These are phyloP conservation scores for Cafeteria roenbergensis DNA, from an alignment of 108 stramenopile species.

Conservation along the genomic window DNA sequence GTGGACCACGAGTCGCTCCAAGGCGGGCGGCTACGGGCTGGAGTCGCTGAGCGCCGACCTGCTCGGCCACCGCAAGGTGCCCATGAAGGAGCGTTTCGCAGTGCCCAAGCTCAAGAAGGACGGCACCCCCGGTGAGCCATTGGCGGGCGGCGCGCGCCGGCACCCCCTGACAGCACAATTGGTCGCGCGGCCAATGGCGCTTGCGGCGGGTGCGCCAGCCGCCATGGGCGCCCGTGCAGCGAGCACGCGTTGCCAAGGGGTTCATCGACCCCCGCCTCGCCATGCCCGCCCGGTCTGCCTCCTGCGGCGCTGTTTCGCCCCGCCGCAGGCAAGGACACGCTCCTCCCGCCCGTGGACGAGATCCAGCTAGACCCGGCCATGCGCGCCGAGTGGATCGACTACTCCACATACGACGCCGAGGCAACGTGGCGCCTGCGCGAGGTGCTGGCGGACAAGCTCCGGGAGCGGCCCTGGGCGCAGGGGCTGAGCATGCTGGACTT, in stretches of 20 bases:
- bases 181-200: too few relatives aligned
- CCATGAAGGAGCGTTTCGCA: slow-evolving; percentile 73
- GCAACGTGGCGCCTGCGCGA: slow-evolving; percentile 61
- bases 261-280: too few relatives aligned
- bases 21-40: slow-evolving; percentile 59
- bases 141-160: too few relatives aligned
- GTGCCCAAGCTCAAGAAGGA: slow-evolving; percentile 60
- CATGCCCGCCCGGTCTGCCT: background rate
- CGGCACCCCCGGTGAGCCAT: slow-evolving; percentile 58
- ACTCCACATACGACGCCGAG: slow-evolving; percentile 75
- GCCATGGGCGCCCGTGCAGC: too few relatives aligned
- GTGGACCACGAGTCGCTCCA: slow-evolving; percentile 58
- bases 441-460: slow-evolving; percentile 38
- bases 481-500: slow-evolving; percentile 64
- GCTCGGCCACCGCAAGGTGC: slow-evolving; percentile 49
- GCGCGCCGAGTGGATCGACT: slow-evolving; percentile 64
- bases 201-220: too few relatives aligned
- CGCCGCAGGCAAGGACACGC: background rate
- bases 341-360: slow-evolving; percentile 52
- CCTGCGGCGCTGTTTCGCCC: background rate
- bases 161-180: too few relatives aligned
- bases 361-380: slow-evolving; percentile 60
- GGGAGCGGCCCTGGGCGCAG: slow-evolving; percentile 47
- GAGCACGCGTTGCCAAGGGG: too few relatives aligned
- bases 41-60: slow-evolving; percentile 64